phyloP scores from a whole-genome alignment of 306 rosid genomes.

The Acacia crassicarpa region DNA sequence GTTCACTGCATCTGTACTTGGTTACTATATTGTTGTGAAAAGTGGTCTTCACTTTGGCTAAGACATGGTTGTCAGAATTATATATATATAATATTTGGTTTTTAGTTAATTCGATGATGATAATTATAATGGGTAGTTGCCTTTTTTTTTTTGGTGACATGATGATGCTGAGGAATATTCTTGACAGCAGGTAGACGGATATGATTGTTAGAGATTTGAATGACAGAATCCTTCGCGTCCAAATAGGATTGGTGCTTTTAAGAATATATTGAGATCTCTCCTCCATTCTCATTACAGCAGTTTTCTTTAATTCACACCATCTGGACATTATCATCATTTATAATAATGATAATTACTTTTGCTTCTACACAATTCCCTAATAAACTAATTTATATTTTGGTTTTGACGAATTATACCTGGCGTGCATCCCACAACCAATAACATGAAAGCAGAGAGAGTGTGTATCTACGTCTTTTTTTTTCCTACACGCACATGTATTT shows the following conservation, averaged over 20 bases:
- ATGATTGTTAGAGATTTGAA: conserved; percentile 54
- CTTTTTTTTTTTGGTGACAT: neutral
- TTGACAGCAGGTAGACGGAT: conserved; percentile 30
- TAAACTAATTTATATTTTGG: neutral
- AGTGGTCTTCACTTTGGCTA: neutral
- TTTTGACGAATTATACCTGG: neutral
- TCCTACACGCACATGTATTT: no score
- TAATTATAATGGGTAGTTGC: neutral
- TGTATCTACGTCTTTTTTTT: no score
- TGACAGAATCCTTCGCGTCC: conserved; percentile 46
- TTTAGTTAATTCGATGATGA: neutral
- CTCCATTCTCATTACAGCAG: neutral
- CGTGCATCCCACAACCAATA: neutral
- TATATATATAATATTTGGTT: neutral
- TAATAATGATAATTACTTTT: neutral
- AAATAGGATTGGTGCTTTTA: conserved; percentile 52
- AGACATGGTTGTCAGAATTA: conserved; percentile 6
- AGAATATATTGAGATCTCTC: conserved; percentile 31
- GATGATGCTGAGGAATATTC: conserved; percentile 39
- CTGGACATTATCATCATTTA: no score
- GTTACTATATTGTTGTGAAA: neutral
- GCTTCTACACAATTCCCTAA: neutral
- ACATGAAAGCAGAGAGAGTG: neutral
- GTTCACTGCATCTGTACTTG: conserved; percentile 10
- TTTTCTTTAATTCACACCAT: neutral